Base-by-base conservation (phyloP, 2,329 filamentous ascomycete genomes). In the Didymella pinodella region DNA sequence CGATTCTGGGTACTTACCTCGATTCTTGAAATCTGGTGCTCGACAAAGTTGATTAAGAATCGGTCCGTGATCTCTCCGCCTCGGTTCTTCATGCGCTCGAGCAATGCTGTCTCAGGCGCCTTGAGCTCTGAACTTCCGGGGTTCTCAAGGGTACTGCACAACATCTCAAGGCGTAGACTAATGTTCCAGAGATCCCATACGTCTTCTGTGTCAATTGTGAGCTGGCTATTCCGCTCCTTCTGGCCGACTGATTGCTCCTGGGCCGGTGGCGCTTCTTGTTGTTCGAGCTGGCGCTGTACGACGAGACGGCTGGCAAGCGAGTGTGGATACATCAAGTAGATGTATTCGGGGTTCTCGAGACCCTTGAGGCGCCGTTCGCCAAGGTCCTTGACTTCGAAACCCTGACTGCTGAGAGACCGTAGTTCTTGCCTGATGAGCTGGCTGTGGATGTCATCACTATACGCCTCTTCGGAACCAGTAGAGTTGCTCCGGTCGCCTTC, bases 291-390 rank as follows among this genome's bases (percentile, higher is more conserved):
- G 62, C 86, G 83, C 59, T 93, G 91, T 36, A 89, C 85, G 14
- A 90, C 85, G 59, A 93, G 88, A 61, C 95, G 90, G 38, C 92
- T 92, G 12, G 91, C 88, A 31, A 99, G 85, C 0, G 90, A 87
- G 75, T 97, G 93, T 2, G 95, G 94, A 75, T 97, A 99, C 75
- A 99, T 90, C 58, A 96, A 88, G 79, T 97, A 98, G 67, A 99
- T 90, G 61, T 93, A 90, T 76, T 99, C 95, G 0, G 95, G 94
- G 73, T 99, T 99, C 78, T 99, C 95, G 12, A 99, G 87, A 29
- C 95, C 95, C 79, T 99, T 99, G 56, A 99, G 84, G 73, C 97
- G 97, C 66, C 90, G 90, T 78, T 98, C 93, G 48, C 95, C 95
- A 75, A 97, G 90, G 70, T 97, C 93, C 78, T 97, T 97, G 73